Base-by-base conservation (phyloP, 1,139 yeast genomes). In the Kazachstania sp. region DNA sequence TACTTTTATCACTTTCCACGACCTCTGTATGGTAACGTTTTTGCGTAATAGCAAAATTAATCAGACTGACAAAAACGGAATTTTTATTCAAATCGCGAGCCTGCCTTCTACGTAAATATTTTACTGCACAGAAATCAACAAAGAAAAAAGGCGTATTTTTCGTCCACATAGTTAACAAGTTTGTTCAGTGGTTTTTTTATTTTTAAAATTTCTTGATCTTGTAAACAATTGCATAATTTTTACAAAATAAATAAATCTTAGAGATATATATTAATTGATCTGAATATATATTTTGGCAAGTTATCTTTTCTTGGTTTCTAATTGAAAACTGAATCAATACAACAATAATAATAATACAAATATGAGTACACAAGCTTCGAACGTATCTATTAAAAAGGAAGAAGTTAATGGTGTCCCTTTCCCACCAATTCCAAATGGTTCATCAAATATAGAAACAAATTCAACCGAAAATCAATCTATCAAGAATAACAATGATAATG, bases 391-490 rank as follows among this genome's bases (percentile, higher is more conserved):
- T 16, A 43, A 43, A 29, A 30, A 43, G 28, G 45, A 43, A 29
- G 42, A 31, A 19, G 20, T n/a, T 13, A 23, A 18, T 15, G 44
- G 44, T 18, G 43, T 46, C 18, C 49, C 49, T n/a, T 46, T 46
- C 41, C 49, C 49, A 12, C 48, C 48, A 28, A 36, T 30, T 16
- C 39, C 44, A 28, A 29, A 32, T 9, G 18, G 19, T 6, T n/a
- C 36, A 16, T 19, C 38, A 36, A 20, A 12, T 19, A 36, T 20
- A 26, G 38, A 20, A 36, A 15, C 36, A 4, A 15, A 32, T 32
- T 32, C 36, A 7, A 15, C n/a, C 15, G 19, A 15, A n/a, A 32
- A 15, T 32, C 36, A 32, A 32, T 15, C n/a, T 9, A n/a, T n/a
- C n/a, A n/a, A n/a, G n/a, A n/a, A n/a, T n/a, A 20, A 19, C 13